Evolutionary conservation across 2,329 filamentous ascomycete genomes (phyloP).

Genomic region (Fusarium subglutinans): DNA sequence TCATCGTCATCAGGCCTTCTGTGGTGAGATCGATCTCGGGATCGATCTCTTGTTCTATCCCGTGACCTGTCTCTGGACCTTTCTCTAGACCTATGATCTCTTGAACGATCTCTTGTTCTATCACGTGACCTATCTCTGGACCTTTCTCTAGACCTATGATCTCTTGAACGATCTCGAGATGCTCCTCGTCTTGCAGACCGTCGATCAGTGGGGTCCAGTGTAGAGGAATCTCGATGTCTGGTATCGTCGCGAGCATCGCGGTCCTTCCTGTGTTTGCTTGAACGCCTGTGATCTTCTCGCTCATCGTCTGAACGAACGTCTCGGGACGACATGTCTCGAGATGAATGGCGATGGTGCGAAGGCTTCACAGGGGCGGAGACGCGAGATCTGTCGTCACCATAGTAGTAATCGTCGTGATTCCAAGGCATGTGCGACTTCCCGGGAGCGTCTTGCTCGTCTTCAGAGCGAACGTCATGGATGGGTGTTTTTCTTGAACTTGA

Average conservation of each 20-base stretch:
- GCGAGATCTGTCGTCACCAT: slow-evolving; percentile 29
- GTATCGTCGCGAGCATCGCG: slow-evolving; percentile 25
- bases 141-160: slow-evolving; percentile 1
- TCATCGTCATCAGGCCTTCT: slow-evolving; percentile 45
- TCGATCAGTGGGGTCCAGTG: slow-evolving; percentile 19
- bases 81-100: neutral
- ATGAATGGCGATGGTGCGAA: slow-evolving; percentile 30
- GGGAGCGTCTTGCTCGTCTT: slow-evolving; percentile 17
- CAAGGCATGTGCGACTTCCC: slow-evolving; percentile 18
- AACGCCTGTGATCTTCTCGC: slow-evolving; percentile 18
- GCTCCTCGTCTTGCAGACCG: slow-evolving; percentile 26
- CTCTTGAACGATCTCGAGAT: slow-evolving; percentile 27
- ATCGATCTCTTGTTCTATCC: slow-evolving; percentile 18
- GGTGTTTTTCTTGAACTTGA: slow-evolving; percentile 19
- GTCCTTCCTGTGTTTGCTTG: slow-evolving; percentile 31
- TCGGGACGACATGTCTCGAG: slow-evolving; percentile 23
- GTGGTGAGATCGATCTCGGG: slow-evolving; percentile 27
- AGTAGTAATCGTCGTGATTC: slow-evolving; percentile 27
- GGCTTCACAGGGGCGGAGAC: slow-evolving; percentile 22
- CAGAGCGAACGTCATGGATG: slow-evolving; percentile 28
- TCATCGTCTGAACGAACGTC: slow-evolving; percentile 37
- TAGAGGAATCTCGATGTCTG: slow-evolving; percentile 13
- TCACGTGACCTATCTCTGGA: slow-evolving; percentile 5
- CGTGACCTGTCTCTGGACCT: slow-evolving; percentile 5
- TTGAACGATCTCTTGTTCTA: slow-evolving; percentile 1